phyloP scores from a whole-genome alignment of 441 rosid species.

The Viola pubescens region DNA sequence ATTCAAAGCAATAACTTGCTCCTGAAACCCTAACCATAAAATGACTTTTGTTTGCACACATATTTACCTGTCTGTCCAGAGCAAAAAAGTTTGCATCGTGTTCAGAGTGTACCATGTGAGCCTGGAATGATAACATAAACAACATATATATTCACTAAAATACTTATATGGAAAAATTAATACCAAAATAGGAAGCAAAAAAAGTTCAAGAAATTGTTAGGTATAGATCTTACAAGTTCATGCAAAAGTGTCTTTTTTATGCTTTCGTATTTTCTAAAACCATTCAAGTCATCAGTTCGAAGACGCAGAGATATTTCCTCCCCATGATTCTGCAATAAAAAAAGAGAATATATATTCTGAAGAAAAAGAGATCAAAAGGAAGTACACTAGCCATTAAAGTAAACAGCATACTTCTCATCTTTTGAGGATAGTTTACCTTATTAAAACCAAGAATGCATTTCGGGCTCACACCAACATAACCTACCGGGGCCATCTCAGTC shows the following conservation, averaged over 20 bases:
- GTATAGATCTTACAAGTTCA: conserved; percentile 63
- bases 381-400: neutral
- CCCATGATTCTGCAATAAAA: conserved; percentile 66
- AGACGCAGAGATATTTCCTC: conserved; percentile 96
- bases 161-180: neutral
- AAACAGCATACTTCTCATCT: conserved; percentile 5
- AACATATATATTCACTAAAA: conserved; percentile 7
- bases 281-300: conserved; percentile 92
- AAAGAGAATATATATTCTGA: conserved; percentile 12
- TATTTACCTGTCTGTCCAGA: conserved; percentile 73
- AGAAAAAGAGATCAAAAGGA: neutral
- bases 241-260: conserved; percentile 87
- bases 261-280: conserved; percentile 89
- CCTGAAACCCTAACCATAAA: neutral
- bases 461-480: conserved; percentile 92
- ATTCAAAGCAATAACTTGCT: conserved; percentile 1
- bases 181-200: conserved; percentile 2
- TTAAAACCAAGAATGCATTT: conserved; percentile 81
- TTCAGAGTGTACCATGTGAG: conserved; percentile 90
- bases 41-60: neutral
- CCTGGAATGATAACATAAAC: conserved; percentile 41
- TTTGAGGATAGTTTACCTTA: conserved; percentile 44
- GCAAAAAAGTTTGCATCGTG: conserved; percentile 84
- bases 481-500: conserved; percentile 98
- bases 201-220: neutral